phyloP scores from a whole-genome alignment of 805 yeast species.

The Candida khao-thaluensis region DNA sequence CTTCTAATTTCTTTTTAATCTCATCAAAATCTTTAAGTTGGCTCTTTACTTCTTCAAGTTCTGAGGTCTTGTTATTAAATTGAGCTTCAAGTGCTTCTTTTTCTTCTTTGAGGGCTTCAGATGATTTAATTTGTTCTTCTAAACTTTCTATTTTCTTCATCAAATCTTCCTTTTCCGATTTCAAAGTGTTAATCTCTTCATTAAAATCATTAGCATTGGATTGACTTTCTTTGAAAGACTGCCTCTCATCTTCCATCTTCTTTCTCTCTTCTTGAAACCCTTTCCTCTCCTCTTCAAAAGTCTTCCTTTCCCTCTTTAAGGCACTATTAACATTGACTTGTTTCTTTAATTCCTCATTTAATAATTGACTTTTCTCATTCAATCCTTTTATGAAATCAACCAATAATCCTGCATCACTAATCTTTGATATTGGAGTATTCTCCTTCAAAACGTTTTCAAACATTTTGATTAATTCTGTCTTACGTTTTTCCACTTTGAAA shows the following conservation, averaged over 20 bases:
- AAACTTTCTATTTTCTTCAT: slow-evolving; percentile 2
- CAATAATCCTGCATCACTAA: slow-evolving; percentile 69
- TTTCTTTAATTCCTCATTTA: slow-evolving; percentile 64
- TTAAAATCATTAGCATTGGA: neutral
- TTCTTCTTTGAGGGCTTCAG: slow-evolving; percentile 2
- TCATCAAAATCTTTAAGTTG: neutral
- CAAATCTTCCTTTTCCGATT: slow-evolving; percentile 3
- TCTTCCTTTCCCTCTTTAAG: slow-evolving; percentile 17
- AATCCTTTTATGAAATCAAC: slow-evolving; percentile 68
- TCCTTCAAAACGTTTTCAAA: slow-evolving; percentile 76
- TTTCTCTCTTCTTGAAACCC: slow-evolving; percentile 2
- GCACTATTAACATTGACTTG: slow-evolving; percentile 31
- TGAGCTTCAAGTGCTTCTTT: neutral
- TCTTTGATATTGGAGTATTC: slow-evolving; percentile 73
- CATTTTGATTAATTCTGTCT: slow-evolving; percentile 52
- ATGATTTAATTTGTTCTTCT: neutral
- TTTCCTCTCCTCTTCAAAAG: slow-evolving; percentile 4
- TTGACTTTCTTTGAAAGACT: neutral
- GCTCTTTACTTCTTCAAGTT: neutral
- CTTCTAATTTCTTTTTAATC: neutral
- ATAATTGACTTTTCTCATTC: slow-evolving; percentile 56
- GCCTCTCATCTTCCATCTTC: slow-evolving; percentile 2
- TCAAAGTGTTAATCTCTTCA: slow-evolving; percentile 3
- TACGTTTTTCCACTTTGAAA: slow-evolving; percentile 75
- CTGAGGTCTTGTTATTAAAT: neutral